Percentiles rank a stretch among this genome's conserved stretches.
Conservation (phyloP, 768 basidiomycete genomes). For the Tephrocybe sp. region DNA sequence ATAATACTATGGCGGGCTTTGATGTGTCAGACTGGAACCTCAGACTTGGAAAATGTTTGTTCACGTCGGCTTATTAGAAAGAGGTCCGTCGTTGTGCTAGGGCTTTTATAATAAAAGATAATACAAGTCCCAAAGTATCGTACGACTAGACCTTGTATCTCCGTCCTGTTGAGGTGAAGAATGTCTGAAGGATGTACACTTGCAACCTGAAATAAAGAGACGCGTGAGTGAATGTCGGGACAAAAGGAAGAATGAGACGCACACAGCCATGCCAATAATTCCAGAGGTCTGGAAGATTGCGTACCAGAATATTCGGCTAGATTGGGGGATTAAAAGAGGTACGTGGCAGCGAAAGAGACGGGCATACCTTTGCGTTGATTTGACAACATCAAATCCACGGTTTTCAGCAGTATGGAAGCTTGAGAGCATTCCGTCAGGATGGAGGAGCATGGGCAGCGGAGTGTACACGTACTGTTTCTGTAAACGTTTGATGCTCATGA, state of each 20-base stretch:
- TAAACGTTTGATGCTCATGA: slow-evolving; percentile 86
- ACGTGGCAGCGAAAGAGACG: not conserved
- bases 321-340: slow-evolving; percentile 3
- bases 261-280: slow-evolving; percentile 87
- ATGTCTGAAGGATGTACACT: slow-evolving; percentile 91
- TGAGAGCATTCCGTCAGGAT: slow-evolving; percentile 4
- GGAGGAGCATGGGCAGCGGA: not conserved
- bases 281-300: slow-evolving; percentile 76
- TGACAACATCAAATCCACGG: slow-evolving; percentile 89
- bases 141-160: slow-evolving; percentile 74
- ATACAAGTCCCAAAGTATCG: too few relatives aligned
- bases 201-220: slow-evolving; percentile 59
- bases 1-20: too few relatives aligned
- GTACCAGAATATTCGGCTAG: slow-evolving; percentile 92
- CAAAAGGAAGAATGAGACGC: slow-evolving; percentile 31
- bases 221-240: not conserved
- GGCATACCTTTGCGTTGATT: slow-evolving; percentile 80
- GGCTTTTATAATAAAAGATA: too few relatives aligned
- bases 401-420: slow-evolving; percentile 96
- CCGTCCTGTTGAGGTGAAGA: slow-evolving; percentile 93
- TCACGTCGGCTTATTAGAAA: too few relatives aligned
- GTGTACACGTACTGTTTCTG: slow-evolving; percentile 82
- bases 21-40: too few relatives aligned
- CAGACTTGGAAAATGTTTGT: too few relatives aligned
- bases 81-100: too few relatives aligned